Evolutionary conservation across 2,329 filamentous ascomycete genomes (phyloP), one percentile per base, ranked within the genome.

Genomic region (Blastomyces emzantsi): DNA sequence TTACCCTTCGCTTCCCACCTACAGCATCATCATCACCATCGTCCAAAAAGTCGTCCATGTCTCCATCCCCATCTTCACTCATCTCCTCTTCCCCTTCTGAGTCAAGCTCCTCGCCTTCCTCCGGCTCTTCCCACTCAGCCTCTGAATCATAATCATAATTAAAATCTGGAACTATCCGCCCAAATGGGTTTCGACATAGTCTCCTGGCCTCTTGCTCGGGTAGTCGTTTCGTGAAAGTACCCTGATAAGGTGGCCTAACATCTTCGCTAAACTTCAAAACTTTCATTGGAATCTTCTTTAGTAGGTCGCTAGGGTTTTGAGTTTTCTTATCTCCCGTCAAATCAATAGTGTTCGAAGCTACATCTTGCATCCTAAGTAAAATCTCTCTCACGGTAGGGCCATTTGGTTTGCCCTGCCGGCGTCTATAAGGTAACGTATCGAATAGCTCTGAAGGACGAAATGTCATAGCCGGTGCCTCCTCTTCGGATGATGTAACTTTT

Each of bases 21-120:
- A 77, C 65, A 78, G 83, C 71, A 8, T 74, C 70, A 75, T 94
- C 90, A 62, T 95, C 90, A 6, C 90, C 90, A 69, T 95, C 90
- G 69, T 96, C 92, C 1, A 97, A 80, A 71, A 97, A 97, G 22
- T 87, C 92, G 3, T 91, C 90, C 87, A 96, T 89, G 65, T 95
- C 92, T 66, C 90, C 89, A 19, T 90, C 89, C n/a, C 86, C 88
- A 13, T 85, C 85, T 4, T 84, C 81, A 62, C 81, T 84, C 62
- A 81, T 81, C 11, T 82, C 79, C 6, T 88, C 86, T 63, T 88
- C 86, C 39, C 84, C 85, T 64, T 88, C 86, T 2, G 83, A 85
- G 59, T 83, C 78, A 2, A 88, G 75, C 61, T 90, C 86, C 69
- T 89, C 87, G 64, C 89, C 88, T 83, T 92, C 79, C 83, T 92